Conservation (phyloP, 495 filamentous ascomycete genomes). For the Penicillium chermesinum region DNA sequence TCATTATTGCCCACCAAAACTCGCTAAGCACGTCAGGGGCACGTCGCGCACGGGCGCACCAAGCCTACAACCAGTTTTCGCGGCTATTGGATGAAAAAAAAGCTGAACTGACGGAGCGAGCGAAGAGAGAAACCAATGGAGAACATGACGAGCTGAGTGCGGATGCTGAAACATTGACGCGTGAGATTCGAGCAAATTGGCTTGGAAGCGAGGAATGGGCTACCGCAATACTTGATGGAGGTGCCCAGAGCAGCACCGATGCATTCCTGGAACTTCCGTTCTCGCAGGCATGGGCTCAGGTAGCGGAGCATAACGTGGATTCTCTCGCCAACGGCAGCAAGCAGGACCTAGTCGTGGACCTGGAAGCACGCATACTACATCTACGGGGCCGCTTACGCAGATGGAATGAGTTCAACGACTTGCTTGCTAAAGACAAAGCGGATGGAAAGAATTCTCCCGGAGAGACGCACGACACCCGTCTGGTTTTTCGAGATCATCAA, state of each 20-base stretch:
- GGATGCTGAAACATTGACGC: conserved; percentile 34
- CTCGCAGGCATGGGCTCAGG: conserved; percentile 59
- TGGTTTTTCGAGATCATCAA: conserved; percentile 36
- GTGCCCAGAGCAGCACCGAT: conserved; percentile 52
- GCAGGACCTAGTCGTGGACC: conserved; percentile 48
- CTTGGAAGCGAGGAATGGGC: conserved; percentile 65
- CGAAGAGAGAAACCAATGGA: conserved; percentile 7
- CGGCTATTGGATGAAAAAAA: conserved; percentile 52
- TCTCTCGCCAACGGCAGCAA: conserved; percentile 40
- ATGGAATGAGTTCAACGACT: conserved; percentile 66
- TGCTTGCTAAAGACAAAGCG: conserved; percentile 20
- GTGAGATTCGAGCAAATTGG: conserved; percentile 65
- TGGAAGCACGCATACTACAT: conserved; percentile 54
- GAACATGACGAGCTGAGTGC: conserved; percentile 25
- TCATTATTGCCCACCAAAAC: conserved; percentile 68
- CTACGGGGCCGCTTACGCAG: conserved; percentile 60
- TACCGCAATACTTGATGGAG: conserved; percentile 60
- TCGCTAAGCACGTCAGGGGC: conserved; percentile 50
- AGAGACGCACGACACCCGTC: conserved; percentile 14
- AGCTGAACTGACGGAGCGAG: conserved; percentile 36
- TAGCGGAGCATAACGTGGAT: conserved; percentile 48
- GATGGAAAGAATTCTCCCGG: conserved; percentile 1
- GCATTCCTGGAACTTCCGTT: conserved; percentile 60
- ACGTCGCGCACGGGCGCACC: conserved; percentile 28
- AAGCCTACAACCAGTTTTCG: conserved; percentile 58